Base-by-base conservation (phyloP, 2,329 filamentous ascomycete species). In the Diatrype stigma region DNA sequence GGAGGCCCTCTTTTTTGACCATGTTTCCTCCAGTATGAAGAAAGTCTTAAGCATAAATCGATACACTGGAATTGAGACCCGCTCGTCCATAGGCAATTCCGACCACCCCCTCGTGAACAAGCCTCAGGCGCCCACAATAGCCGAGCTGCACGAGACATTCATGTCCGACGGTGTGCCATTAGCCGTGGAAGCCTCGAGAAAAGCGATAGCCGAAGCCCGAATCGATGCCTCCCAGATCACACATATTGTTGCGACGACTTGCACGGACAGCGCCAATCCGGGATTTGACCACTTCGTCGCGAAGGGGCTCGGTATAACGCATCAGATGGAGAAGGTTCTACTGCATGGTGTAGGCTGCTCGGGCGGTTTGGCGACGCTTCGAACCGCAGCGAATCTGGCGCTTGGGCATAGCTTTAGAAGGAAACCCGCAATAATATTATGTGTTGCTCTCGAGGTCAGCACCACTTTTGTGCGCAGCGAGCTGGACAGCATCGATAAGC, bases 221-320 rank as follows among this genome's bases (percentile, higher is more conserved):
- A 64, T 84, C 40, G 72, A 76, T 40, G 63, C 75, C 0, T 61
- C 63, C 3, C 70, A 82, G 47, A 82, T 88, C 55, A 88, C 84
- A 3, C 85, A 88, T 59, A 73, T 86, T 38, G 82, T 88, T 8
- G 79, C 82, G 22, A 85, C 83, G 0, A 87, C 84, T 5, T 87
- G 85, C 63, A 88, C 84, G 8, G 81, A 87, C 63, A 85, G 82
- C 56, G 82, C 83, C 16, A 87, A 87, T 62, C 84, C 84, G 0
- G 84, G 84, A 1, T 87, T 82, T 61, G 85, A 87, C 57, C 81
- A 86, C 63, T 85, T 74, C 55, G 80, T 87, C 22, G 77, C 77
- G 48, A 82, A 80, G 60, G 70, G 73, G 4, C 68, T 88, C 2
- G 81, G 81, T 0, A 71, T 87, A 28, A 70, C 72, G n/a, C 71